Percentiles rank a stretch among this genome's conserved stretches.
phyloP scores from a whole-genome alignment of 345 rosid species.

The Lumnitzera racemosa region DNA sequence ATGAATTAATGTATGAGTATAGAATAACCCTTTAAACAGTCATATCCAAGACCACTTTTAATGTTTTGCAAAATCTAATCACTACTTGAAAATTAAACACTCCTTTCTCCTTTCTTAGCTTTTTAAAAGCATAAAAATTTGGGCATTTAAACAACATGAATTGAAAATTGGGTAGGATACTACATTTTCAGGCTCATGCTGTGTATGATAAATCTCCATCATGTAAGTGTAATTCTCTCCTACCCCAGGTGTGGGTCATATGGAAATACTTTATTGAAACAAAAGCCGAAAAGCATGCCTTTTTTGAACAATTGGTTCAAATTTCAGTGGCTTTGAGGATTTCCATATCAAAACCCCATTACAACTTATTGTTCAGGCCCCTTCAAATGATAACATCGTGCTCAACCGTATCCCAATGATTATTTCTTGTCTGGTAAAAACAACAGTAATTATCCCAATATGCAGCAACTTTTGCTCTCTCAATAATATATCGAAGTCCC shows the following conservation, averaged over 20 bases:
- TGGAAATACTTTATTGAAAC: background rate
- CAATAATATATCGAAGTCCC: background rate
- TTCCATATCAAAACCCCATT: conserved; percentile 1
- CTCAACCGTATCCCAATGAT: background rate
- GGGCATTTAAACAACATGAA: background rate
- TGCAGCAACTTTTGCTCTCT: background rate
- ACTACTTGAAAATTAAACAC: background rate
- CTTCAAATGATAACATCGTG: background rate
- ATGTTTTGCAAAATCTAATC: background rate
- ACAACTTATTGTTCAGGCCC: conserved; percentile 2
- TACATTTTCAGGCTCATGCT: background rate
- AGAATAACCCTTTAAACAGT: no score
- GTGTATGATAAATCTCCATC: conserved; percentile 6
- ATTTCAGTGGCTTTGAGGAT: background rate
- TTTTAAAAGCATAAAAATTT: no score
- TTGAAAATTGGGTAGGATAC: background rate
- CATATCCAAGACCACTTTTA: no score
- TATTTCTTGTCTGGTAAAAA: conserved; percentile 1
- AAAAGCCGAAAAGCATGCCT: conserved; percentile 12
- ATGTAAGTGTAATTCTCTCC: background rate
- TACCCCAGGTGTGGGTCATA: conserved; percentile 7
- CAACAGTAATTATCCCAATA: background rate
- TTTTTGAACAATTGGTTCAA: background rate
- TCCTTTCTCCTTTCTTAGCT: background rate
- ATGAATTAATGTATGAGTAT: no score